phyloP scores from a whole-genome alignment of 176 grass and related monocot genomes.

The Cenchrus purpureus region DNA sequence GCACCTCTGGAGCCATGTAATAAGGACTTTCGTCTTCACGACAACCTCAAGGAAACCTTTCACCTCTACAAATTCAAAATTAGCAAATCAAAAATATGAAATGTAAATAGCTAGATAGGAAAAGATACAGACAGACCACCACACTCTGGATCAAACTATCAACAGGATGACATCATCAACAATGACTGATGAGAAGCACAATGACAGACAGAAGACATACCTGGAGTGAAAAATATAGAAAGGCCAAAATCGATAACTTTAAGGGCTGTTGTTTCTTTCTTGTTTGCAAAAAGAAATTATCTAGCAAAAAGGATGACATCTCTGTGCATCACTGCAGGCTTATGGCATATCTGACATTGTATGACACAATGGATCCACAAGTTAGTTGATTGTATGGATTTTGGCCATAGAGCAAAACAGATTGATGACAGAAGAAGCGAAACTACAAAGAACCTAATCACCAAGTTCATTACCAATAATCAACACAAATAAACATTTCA shows the following conservation, averaged over 20 bases:
- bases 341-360: too few species aligned
- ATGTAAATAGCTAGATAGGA: background rate
- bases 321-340: too few species aligned
- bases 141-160: background rate
- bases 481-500: too few species aligned
- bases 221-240: slow-evolving; percentile 88
- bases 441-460: too few species aligned
- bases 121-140: background rate
- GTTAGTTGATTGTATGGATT: too few species aligned
- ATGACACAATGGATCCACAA: slow-evolving; percentile 21
- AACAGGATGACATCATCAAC: background rate
- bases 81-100: background rate
- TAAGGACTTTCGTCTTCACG: slow-evolving; percentile 70
- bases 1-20: slow-evolving; percentile 98
- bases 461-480: too few species aligned
- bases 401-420: too few species aligned
- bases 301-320: too few species aligned
- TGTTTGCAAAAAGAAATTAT: slow-evolving; percentile 86
- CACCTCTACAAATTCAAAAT: slow-evolving; percentile 58
- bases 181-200: slow-evolving; percentile 25
- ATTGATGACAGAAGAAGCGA: too few species aligned
- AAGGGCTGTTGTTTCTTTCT: slow-evolving; percentile 76
- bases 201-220: slow-evolving; percentile 33
- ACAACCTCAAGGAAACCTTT: slow-evolving; percentile 95
- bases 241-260: slow-evolving; percentile 92